Base-by-base conservation (phyloP, 129 eudicot genomes). In the Centella asiatica region DNA sequence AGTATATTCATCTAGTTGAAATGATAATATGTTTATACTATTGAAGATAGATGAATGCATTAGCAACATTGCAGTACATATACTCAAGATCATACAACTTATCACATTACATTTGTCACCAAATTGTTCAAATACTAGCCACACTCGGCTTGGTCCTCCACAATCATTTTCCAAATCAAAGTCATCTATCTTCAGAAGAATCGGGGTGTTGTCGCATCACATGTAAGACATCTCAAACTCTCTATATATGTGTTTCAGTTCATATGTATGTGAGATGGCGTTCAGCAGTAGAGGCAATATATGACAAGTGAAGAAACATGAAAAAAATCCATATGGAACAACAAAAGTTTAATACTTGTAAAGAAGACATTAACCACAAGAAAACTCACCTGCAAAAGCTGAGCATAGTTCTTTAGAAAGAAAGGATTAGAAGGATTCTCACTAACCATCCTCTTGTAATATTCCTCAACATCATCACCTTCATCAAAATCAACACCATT, bases 331-430 rank as follows among this genome's bases (percentile, higher is more conserved):
- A 44, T 44, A 1, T 14, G 25, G 13, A 50, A 54, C 42, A 23
- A 47, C 67, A 12, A n/a, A 51, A 24, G n/a, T 5, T 20, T 6
- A 9, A 47, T 51, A 13, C 1, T 4, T 4, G 10, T 15, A 12
- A 29, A 53, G 17, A 14, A 53, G 5, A 8, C 19, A 27, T 12
- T 22, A 11, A 1, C 10, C 0, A 33, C 11, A 11, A 22, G 1
- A n/a, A 37, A 11, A 56, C 64, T 46, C 2, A 92, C 98, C 96
- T 75, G 77, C 76, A 92, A 70, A 73, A 57, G 66, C 54, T 82
- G 82, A 72, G 95, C 98, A 76, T 84, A 84, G 5, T 76, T 78
- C 62, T 76, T 81, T 74, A 87, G 77, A 19, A 76, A 63, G 62
- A 83, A 60, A 57, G 89, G 70, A 66, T 76, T 77, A 57, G 84